These are phyloP conservation scores for Starmerella cellae DNA, from an alignment of 805 yeast genomes.

Conservation along the genomic window DNA sequence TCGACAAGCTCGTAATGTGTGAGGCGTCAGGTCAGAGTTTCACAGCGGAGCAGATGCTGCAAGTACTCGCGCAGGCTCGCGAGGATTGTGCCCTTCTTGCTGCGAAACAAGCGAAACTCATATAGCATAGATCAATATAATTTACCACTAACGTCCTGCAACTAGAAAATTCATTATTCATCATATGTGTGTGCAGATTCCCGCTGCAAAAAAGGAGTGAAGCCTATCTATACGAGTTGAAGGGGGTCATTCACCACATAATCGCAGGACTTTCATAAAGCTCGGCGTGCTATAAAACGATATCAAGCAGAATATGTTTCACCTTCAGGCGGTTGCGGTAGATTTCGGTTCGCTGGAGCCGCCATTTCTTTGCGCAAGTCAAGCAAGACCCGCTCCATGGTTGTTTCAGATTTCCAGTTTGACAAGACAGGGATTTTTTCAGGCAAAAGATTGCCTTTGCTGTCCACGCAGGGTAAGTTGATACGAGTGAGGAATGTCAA, in stretches of 20 bases:
- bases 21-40: slow-evolving; percentile 61
- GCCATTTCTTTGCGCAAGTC: slow-evolving; percentile 85
- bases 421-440: slow-evolving; percentile 52
- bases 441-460: slow-evolving; percentile 39
- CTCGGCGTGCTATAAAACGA: no score
- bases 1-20: slow-evolving; percentile 45
- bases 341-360: slow-evolving; percentile 60
- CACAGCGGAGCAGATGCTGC: slow-evolving; percentile 40
- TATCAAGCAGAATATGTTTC: slow-evolving; percentile 45
- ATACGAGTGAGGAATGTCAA: slow-evolving; percentile 72
- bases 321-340: slow-evolving; percentile 88
- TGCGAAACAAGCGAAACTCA: background rate
- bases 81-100: slow-evolving; percentile 10
- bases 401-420: slow-evolving; percentile 79
- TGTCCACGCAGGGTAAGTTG: slow-evolving; percentile 84
- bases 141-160: no score
- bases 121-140: no score
- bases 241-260: no score
- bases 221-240: no score
- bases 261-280: no score
- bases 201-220: no score
- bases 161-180: no score
- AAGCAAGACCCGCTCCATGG: slow-evolving; percentile 83
- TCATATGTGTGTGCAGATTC: no score
- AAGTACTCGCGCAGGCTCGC: slow-evolving; percentile 41